Evolutionary conservation across 1,284 basidiomycete genomes (phyloP), one percentile per base, ranked within the genome.

Genomic region (Cutaneotrichosporon dermatis): DNA sequence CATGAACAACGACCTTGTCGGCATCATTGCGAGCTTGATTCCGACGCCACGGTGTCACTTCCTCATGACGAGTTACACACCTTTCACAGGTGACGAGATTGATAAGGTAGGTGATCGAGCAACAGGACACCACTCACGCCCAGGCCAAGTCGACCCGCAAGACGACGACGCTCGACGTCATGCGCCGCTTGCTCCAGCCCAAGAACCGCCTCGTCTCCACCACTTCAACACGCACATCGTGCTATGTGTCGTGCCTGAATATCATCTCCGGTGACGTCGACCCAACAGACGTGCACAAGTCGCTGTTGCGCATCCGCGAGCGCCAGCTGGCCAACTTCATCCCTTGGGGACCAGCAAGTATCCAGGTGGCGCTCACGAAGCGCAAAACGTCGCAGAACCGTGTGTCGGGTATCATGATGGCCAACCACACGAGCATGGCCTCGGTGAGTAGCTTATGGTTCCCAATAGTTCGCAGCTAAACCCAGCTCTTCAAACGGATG

Each of bases 131-230:
- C 36, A 39, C 55, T 57, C 49, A 48, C 52, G 16, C 37, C 4
- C 67, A 92, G 89, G 89, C 88, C 25, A 92, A 92, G 77, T 83
- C 88, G 2, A 92, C 94, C 48, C 86, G 94, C 13, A 86, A 94
- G 67, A 97, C 93, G 46, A 96, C 93, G 0, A 92, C 99, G 0
- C 83, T 99, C 8, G 96, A 99, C 76, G 96, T 99, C 55, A 99
- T 99, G 96, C 88, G 96, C 11, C 88, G 96, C 25, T 82, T 99
- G 2, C 81, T 99, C 9, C 96, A 99, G 74, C 95, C 96, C 33
- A 99, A 98, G 81, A 99, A 99, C 78, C 88, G 96, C 50, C 92
- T 99, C 87, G 95, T 99, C 2, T 92, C 90, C n/a, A 97, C 94
- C 4, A 86, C 86, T 33, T 88, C 90, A 2, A 92, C 88, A 76